These are phyloP conservation scores for Immersiporthe knoxdaviesiana DNA, from an alignment of 2,329 filamentous ascomycete species.

Conservation along the genomic window DNA sequence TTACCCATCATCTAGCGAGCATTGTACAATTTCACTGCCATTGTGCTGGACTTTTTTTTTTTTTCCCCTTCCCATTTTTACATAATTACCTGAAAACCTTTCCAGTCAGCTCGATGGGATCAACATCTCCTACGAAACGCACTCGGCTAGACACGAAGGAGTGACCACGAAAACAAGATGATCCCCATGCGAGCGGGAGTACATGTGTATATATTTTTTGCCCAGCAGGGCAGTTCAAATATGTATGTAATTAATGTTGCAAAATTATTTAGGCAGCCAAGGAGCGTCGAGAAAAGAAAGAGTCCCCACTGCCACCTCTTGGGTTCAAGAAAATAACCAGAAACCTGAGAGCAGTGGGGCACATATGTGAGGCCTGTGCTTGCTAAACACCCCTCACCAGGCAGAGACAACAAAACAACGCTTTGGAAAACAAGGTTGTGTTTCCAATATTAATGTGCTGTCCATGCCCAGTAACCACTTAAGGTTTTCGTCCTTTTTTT, in stretches of 20 bases:
- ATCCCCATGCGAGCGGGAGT: background rate
- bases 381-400: background rate
- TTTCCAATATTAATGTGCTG: background rate
- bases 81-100: too few relatives aligned
- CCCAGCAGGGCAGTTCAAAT: background rate
- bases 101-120: background rate
- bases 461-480: background rate
- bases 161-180: background rate
- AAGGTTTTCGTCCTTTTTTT: background rate
- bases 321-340: background rate
- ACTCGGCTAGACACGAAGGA: background rate
- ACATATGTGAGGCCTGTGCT: background rate
- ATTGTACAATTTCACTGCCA: too few relatives aligned
- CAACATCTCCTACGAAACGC: background rate
- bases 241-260: constrained; percentile 1
- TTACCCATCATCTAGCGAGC: background rate
- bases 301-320: background rate
- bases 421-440: background rate
- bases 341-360: background rate
- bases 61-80: background rate
- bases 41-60: background rate
- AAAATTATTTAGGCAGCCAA: constrained; percentile 13
- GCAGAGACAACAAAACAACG: background rate
- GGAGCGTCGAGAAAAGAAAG: constrained; percentile 28
- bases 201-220: background rate